A percentile compares a stretch with the other conserved stretches of the same genome.
These are phyloP conservation scores for Gonapodya prolifera DNA, from an alignment of 192 early-diverging fungal genomes.

Conservation along the genomic window DNA sequence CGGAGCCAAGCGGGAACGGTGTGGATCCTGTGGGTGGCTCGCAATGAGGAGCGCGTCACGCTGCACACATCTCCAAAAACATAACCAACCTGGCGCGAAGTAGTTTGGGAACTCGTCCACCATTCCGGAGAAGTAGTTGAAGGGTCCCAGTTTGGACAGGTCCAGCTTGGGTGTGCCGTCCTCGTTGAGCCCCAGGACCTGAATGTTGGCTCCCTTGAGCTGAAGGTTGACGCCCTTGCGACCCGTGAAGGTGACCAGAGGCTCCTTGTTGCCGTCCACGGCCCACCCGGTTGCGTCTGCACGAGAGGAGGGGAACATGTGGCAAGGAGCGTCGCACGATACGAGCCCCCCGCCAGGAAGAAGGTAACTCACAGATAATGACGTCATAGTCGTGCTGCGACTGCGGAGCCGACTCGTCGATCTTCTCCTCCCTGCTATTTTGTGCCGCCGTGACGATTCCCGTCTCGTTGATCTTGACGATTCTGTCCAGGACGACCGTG, in stretches of 20 bases:
- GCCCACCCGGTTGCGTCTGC: slow-evolving; percentile 4
- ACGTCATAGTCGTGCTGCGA: slow-evolving; percentile 5
- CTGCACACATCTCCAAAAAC: no score
- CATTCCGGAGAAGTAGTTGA: slow-evolving; percentile 3
- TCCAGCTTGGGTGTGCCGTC: slow-evolving; percentile 5
- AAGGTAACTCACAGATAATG: neutral
- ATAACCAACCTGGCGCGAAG: neutral
- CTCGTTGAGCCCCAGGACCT: neutral
- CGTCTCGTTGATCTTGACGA: slow-evolving; percentile 4
- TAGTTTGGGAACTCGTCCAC: neutral
- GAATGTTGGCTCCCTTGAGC: neutral
- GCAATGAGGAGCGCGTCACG: no score
- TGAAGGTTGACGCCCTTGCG: neutral
- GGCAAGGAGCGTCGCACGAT: no score
- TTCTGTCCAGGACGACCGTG: slow-evolving; percentile 3
- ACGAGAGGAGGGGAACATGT: no score
- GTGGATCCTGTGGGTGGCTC: neutral
- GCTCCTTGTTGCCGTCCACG: slow-evolving; percentile 5
- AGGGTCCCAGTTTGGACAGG: neutral
- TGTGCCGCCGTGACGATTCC: slow-evolving; percentile 5
- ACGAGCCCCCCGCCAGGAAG: no score
- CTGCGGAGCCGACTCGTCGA: slow-evolving; percentile 3
- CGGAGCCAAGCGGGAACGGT: neutral
- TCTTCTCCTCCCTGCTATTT: slow-evolving; percentile 1
- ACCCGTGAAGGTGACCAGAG: neutral